A percentile compares a stretch with the other conserved stretches of the same genome.
These are phyloP conservation scores for Rhodamnia argentea DNA, from an alignment of 345 rosid genomes.

Conservation along the genomic window DNA sequence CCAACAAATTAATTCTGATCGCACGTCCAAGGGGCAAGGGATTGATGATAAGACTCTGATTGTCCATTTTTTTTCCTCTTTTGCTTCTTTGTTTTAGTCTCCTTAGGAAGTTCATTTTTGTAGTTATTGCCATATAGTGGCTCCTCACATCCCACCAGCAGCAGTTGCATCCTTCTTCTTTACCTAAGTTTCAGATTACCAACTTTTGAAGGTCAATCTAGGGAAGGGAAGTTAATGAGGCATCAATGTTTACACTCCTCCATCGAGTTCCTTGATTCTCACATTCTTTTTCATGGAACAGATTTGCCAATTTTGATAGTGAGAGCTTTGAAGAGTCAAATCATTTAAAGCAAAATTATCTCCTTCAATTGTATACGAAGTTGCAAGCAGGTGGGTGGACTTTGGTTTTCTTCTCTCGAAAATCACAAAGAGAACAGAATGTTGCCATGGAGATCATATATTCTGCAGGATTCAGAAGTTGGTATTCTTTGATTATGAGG, in stretches of 20 bases:
- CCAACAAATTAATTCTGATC: not conserved
- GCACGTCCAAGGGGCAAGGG: not conserved
- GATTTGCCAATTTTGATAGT: not conserved
- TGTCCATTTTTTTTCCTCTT: not conserved
- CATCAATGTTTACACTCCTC: not conserved
- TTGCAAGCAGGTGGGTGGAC: conserved; percentile 54
- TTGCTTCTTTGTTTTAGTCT: not conserved
- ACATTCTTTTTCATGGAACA: not conserved
- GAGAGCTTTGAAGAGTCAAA: conserved; percentile 19
- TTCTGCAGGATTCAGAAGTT: conserved; percentile 44
- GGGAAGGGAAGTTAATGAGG: not conserved
- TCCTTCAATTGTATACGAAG: conserved; percentile 28
- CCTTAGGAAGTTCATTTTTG: not conserved
- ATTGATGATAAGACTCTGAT: not conserved
- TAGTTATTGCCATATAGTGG: not conserved
- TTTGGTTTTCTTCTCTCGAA: conserved; percentile 50
- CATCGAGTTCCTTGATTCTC: not conserved
- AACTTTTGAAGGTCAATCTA: not conserved
- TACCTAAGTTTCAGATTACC: not conserved
- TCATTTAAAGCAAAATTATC: conserved; percentile 20
- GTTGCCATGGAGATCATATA: conserved; percentile 22
- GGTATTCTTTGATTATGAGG: conserved; percentile 78
- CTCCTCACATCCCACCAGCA: not conserved
- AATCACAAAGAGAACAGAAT: conserved; percentile 25
- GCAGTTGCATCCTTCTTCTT: not conserved